Conservation (phyloP, 2,329 filamentous ascomycete species). For the Knufia petricola region DNA sequence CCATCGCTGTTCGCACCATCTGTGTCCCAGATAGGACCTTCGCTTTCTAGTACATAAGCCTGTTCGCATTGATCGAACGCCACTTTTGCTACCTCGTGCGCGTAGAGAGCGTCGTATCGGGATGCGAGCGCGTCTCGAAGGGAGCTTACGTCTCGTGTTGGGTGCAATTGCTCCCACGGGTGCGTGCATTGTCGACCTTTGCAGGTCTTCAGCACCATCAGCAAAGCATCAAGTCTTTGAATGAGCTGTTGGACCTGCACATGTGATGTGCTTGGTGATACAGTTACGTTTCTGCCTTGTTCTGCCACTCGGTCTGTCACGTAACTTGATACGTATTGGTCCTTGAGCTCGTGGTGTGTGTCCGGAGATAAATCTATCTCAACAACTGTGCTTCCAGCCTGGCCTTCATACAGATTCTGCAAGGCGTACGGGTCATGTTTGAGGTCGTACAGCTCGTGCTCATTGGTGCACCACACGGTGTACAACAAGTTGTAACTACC, state of each 20-base stretch:
- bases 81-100: constrained; percentile 25
- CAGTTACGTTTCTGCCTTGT: neutral
- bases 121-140: constrained; percentile 27
- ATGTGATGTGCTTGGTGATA: neutral
- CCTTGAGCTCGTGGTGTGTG: neutral
- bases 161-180: constrained; percentile 32
- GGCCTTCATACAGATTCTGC: constrained; percentile 21
- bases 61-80: constrained; percentile 28
- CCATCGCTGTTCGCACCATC: neutral
- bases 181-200: constrained; percentile 28
- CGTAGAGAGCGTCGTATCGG: constrained; percentile 29
- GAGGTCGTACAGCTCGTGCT: constrained; percentile 34
- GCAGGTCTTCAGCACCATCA: constrained; percentile 34
- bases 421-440: constrained; percentile 27
- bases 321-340: neutral
- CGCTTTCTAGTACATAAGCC: constrained; percentile 30
- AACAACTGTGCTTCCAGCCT: neutral
- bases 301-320: neutral
- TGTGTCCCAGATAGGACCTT: constrained; percentile 24
- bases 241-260: constrained; percentile 22
- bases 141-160: constrained; percentile 24
- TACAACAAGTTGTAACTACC: constrained; percentile 32
- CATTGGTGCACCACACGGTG: constrained; percentile 33
- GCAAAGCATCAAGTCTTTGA: constrained; percentile 28
- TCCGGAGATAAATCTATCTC: neutral